Base-by-base conservation (phyloP, 2,329 filamentous ascomycete species). In the Cladosporium halotolerans region DNA sequence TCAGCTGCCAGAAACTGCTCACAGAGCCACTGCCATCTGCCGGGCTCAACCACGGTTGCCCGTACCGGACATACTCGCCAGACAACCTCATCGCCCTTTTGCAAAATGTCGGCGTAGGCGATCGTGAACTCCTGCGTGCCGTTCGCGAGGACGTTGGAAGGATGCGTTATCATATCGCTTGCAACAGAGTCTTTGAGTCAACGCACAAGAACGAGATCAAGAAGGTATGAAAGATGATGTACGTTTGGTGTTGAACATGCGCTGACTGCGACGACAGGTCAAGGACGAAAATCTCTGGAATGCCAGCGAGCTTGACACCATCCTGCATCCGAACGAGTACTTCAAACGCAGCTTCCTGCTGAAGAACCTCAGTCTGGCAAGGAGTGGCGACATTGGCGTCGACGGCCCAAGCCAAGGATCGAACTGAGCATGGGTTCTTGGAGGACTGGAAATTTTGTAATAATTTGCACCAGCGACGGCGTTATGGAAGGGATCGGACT, bases 291-390 rank as follows among this genome's bases (percentile, higher is more conserved):
- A 67, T 4, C 66, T 67, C 0, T 77, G 74, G 75, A 68, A 68
- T 10, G 69, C 84, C 6, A 82, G 83, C 13, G 88, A 96, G 68
- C 77, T 96, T 40, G 92, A 97, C 72, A 97, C 92, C 0, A 95
- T 99, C 66, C 85, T 96, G 18, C 93, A 99, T 72, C 93, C 93
- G 9, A 99, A 99, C 69, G 91, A 92, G 60, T 99, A 96, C 72
- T 99, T 97, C 72, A 96, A 96, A 78, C 80, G 92, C 53, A 95
- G 90, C 68, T 97, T 89, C 70, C 65, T 95, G 62, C 74, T 99
- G 57, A 96, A 90, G 76, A 88, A 93, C 67, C 70, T 95, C 23
- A 84, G 76, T 2, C 70, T 68, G n/a, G 45, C 40, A 16, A 58
- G 66, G 49, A 65, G 53, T 50, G 68, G 68, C 10, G 68, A 70